A percentile compares a stretch with the other conserved stretches of the same genome.
phyloP scores from a whole-genome alignment of 148 eudicot genomes.

The Fagopyrum esculentum region DNA sequence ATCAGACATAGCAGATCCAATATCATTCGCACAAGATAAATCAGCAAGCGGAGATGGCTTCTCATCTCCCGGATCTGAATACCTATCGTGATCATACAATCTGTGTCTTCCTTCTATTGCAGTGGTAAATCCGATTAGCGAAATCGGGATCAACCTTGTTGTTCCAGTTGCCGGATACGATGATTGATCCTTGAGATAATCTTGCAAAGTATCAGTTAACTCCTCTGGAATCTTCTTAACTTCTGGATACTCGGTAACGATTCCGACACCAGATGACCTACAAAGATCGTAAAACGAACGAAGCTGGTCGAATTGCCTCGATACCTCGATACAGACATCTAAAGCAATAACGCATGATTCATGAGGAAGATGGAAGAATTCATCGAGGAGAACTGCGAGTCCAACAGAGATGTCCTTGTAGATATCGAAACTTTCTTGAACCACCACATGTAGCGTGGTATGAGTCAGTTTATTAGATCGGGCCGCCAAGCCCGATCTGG shows the following conservation, averaged over 20 bases:
- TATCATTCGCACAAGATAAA: background rate
- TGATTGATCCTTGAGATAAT: conserved; percentile 35
- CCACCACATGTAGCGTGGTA: conserved; percentile 48
- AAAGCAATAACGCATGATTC: conserved; percentile 40
- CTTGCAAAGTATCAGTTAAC: conserved; percentile 67
- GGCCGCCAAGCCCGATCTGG: conserved; percentile 25
- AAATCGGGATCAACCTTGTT: background rate
- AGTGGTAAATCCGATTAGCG: background rate
- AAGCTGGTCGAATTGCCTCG: conserved; percentile 81
- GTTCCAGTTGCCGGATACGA: background rate
- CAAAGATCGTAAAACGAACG: conserved; percentile 56
- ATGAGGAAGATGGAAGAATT: conserved; percentile 50
- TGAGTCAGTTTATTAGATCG: conserved; percentile 17
- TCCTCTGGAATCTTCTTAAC: conserved; percentile 52
- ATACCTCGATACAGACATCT: conserved; percentile 40
- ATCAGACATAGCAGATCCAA: background rate
- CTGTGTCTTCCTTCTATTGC: background rate
- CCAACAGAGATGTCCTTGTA: conserved; percentile 55
- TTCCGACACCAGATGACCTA: conserved; percentile 36
- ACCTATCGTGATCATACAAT: background rate
- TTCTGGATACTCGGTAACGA: conserved; percentile 68
- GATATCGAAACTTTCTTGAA: conserved; percentile 61
- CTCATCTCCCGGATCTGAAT: background rate
- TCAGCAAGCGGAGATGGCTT: background rate
- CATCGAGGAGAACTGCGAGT: conserved; percentile 45